A percentile compares a stretch with the other conserved stretches of the same genome.
phyloP scores from a whole-genome alignment of 2,329 filamentous ascomycete species.

The Fusarium sp. region DNA sequence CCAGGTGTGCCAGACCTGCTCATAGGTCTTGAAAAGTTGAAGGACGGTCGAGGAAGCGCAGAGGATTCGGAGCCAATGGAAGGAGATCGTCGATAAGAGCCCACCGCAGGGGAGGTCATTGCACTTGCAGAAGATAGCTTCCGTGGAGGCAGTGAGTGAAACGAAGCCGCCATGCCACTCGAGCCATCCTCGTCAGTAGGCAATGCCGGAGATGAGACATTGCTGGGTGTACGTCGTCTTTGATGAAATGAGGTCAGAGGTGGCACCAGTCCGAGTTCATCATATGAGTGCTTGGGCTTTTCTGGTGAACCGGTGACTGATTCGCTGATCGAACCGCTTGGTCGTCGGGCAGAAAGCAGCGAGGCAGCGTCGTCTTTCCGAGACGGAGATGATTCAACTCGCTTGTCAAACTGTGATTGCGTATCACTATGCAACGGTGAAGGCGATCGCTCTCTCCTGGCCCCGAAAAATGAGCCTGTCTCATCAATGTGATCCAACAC shows the following conservation, averaged over 20 bases:
- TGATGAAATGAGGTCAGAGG: constrained; percentile 58
- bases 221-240: constrained; percentile 64
- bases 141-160: constrained; percentile 73
- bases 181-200: constrained; percentile 76
- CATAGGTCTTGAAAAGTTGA: constrained; percentile 93
- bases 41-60: constrained; percentile 75
- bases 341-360: constrained; percentile 48
- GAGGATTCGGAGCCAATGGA: constrained; percentile 87
- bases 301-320: constrained; percentile 55
- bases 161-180: constrained; percentile 61
- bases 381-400: constrained; percentile 43
- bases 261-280: constrained; percentile 61
- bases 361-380: constrained; percentile 49
- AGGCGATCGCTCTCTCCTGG: constrained; percentile 67
- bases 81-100: constrained; percentile 77
- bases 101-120: constrained; percentile 65
- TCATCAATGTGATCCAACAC: constrained; percentile 51
- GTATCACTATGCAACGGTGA: constrained; percentile 57
- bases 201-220: constrained; percentile 69
- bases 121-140: constrained; percentile 79
- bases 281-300: constrained; percentile 57
- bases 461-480: constrained; percentile 58
- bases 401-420: constrained; percentile 43
- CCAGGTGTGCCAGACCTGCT: constrained; percentile 74
- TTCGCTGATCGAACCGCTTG: constrained; percentile 35